A percentile compares a stretch with the other conserved stretches of the same genome.
These are phyloP conservation scores for Adansonia grandidieri DNA, from an alignment of 441 rosid species.

Conservation along the genomic window DNA sequence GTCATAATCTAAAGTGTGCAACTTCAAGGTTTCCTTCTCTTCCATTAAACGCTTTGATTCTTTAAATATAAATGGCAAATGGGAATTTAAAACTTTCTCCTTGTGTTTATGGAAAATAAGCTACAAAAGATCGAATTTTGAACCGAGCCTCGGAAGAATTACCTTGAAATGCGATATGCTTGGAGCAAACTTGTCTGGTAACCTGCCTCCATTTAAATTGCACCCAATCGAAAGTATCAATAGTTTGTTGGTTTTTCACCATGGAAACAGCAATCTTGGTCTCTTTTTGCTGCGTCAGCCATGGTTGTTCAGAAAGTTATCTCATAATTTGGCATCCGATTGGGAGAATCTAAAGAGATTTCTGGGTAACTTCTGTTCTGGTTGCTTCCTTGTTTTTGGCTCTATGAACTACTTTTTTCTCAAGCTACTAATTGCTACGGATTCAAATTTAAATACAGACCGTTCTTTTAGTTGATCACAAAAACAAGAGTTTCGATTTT, in stretches of 20 bases:
- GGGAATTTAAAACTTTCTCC: slow-evolving; percentile 42
- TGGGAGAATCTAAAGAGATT: not conserved
- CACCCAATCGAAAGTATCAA: slow-evolving; percentile 49
- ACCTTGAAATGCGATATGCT: slow-evolving; percentile 26
- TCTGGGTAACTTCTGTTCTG: not conserved
- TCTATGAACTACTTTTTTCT: not conserved
- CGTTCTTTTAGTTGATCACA: not conserved
- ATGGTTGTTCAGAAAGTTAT: slow-evolving; percentile 52
- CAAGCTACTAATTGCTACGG: too few relatives aligned
- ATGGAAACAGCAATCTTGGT: slow-evolving; percentile 42
- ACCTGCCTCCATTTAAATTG: slow-evolving; percentile 52
- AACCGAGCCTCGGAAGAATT: slow-evolving; percentile 25
- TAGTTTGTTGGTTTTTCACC: slow-evolving; percentile 53
- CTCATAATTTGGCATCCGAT: not conserved
- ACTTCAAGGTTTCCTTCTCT: slow-evolving; percentile 53
- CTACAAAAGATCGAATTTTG: slow-evolving; percentile 46
- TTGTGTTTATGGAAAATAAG: slow-evolving; percentile 58
- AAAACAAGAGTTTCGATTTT: not conserved
- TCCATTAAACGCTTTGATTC: slow-evolving; percentile 40
- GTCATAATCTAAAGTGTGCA: slow-evolving; percentile 44
- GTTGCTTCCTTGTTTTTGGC: not conserved
- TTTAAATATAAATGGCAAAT: slow-evolving; percentile 49
- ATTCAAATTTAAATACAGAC: too few relatives aligned
- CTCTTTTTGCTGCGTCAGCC: slow-evolving; percentile 44
- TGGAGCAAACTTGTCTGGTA: slow-evolving; percentile 39